phyloP scores from a whole-genome alignment of 2,329 filamentous ascomycete species.

The Arthrocladium fulminans region DNA sequence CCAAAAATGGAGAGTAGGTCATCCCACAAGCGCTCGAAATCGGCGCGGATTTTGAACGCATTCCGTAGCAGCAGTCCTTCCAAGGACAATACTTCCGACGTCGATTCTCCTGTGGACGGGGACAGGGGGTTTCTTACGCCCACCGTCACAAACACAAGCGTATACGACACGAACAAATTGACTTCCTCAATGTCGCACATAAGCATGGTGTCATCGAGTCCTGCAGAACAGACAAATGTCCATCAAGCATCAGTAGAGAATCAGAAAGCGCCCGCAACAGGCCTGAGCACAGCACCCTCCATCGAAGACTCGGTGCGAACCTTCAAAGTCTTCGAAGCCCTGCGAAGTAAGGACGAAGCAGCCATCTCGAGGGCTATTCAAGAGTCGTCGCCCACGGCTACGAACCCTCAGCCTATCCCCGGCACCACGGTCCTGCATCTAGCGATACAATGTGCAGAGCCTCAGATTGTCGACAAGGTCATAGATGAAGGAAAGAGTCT shows the following conservation, averaged over 20 bases:
- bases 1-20: conserved; percentile 20
- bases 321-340: conserved; percentile 86
- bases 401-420: conserved; percentile 31
- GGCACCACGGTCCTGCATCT: conserved; percentile 89
- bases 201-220: conserved; percentile 23
- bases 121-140: not conserved
- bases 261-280: conserved; percentile 29
- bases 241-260: conserved; percentile 26
- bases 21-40: conserved; percentile 47
- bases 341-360: conserved; percentile 81
- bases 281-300: conserved; percentile 36
- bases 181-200: conserved; percentile 23
- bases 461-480: conserved; percentile 89
- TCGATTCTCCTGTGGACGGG: conserved; percentile 17
- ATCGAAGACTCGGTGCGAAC: conserved; percentile 92
- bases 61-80: conserved; percentile 45
- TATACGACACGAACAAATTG: conserved; percentile 10
- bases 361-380: conserved; percentile 77
- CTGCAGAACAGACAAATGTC: conserved; percentile 25
- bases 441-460: conserved; percentile 89
- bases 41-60: conserved; percentile 45
- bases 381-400: conserved; percentile 45
- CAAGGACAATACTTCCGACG: conserved; percentile 30
- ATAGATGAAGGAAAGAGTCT: conserved; percentile 63
- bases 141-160: not conserved